phyloP scores from a whole-genome alignment of 495 filamentous ascomycete genomes.

The Xylaria curta region DNA sequence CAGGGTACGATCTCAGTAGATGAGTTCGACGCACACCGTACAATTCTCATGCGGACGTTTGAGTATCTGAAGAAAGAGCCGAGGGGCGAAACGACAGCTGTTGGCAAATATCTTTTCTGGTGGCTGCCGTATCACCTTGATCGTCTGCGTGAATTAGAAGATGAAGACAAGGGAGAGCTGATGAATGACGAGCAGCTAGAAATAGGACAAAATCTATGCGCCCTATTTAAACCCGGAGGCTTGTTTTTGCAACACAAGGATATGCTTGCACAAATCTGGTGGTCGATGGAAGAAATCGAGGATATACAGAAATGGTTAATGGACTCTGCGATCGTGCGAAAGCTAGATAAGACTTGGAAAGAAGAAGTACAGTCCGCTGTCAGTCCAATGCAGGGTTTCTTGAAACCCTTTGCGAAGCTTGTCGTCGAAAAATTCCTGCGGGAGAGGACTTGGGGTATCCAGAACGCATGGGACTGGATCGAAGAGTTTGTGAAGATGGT shows the following conservation, averaged over 20 bases:
- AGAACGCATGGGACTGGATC: background rate
- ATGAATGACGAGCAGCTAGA: conserved; percentile 6
- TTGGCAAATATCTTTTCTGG: conserved; percentile 20
- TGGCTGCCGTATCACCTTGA: conserved; percentile 29
- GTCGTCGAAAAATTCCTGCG: background rate
- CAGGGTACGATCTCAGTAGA: conserved; percentile 22
- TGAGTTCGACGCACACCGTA: conserved; percentile 29
- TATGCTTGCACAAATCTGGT: background rate
- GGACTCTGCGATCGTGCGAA: conserved; percentile 12
- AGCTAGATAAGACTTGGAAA: conserved; percentile 22
- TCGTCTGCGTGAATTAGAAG: background rate
- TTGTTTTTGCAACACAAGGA: background rate
- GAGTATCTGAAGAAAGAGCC: conserved; percentile 15
- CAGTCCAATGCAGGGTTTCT: conserved; percentile 4
- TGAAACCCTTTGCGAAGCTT: conserved; percentile 3
- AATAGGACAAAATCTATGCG: conserved; percentile 19
- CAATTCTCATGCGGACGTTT: conserved; percentile 23
- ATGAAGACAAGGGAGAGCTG: conserved; percentile 12
- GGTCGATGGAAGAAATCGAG: conserved; percentile 9
- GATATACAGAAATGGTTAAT: conserved; percentile 20
- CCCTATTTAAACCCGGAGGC: conserved; percentile 9
- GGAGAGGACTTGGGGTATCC: background rate
- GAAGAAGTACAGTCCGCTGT: conserved; percentile 4
- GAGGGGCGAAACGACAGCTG: background rate
- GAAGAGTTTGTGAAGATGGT: conserved; percentile 2